phyloP scores from a whole-genome alignment of 345 rosid species.

The Populus alba region DNA sequence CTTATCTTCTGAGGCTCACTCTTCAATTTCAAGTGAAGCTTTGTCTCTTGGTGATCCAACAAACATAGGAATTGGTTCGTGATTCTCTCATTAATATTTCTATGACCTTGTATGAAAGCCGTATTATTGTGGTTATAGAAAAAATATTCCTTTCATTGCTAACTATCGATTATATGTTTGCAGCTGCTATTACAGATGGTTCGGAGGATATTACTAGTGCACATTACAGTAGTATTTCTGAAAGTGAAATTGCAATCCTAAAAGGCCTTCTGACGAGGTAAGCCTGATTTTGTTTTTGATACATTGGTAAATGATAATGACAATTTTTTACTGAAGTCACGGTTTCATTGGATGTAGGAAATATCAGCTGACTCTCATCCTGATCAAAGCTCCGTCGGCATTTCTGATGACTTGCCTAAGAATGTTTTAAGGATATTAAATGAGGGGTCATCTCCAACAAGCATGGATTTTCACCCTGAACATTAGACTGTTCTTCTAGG shows the following conservation, averaged over 20 bases:
- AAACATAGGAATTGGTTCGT: constrained; percentile 16
- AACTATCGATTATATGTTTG: background rate
- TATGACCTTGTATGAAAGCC: background rate
- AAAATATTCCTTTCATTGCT: background rate
- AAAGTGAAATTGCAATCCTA: background rate
- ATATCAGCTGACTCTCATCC: constrained; percentile 13
- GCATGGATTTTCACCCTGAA: constrained; percentile 84
- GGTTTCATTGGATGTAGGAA: constrained; percentile 21
- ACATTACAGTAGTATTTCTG: background rate
- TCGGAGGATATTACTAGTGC: background rate
- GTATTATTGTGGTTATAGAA: background rate
- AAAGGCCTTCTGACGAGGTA: constrained; percentile 30
- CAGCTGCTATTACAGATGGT: constrained; percentile 6
- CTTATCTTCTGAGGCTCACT: constrained; percentile 19
- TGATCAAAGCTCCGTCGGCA: constrained; percentile 5
- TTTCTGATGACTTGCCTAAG: constrained; percentile 49
- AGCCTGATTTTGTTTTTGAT: constrained; percentile 4
- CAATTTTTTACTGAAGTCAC: background rate
- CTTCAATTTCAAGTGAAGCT: constrained; percentile 18
- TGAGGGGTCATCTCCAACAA: constrained; percentile 52
- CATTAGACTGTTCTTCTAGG: constrained; percentile 67
- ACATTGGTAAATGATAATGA: background rate
- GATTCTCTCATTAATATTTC: background rate
- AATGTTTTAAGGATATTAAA: constrained; percentile 45
- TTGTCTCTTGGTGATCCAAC: constrained; percentile 9